Base-by-base conservation (phyloP, 148 eudicot genomes). In the Amaranthus hypochondriacus region DNA sequence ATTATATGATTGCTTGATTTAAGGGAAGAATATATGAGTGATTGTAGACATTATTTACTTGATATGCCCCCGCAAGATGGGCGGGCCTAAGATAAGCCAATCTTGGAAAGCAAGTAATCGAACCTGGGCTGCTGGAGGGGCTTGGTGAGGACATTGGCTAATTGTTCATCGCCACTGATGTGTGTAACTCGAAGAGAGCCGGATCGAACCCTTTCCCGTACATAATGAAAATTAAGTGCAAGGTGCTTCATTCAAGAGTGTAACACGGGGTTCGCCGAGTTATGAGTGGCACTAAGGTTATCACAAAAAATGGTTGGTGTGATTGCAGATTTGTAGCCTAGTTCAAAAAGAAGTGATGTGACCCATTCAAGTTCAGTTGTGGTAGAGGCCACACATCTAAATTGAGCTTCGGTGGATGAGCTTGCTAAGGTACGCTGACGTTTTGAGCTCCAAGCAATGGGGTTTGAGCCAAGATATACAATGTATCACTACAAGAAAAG, bases 191-290 rank as follows among this genome's bases (percentile, higher is more conserved):
- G 49, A 7, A 63, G 67, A 2, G 15, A 5, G 5, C 67, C 67
- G 10, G 12, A 4, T 39, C 43, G 48, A 9, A 63, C 67, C 13
- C 43, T 28, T 5, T 39, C 48, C 12, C 49, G 48, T 5, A 63
- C 48, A 63, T 39, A 63, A 39, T 63, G 48, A 13, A 39, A 46
- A 8, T 28, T 48, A 8, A 63, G 47, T 28, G 48, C 67, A 42
- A 63, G 49, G 67, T 63, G 67, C 67, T 46, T 63, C 48, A 63
- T 63, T 10, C 48, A 6, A n/a, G 48, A 63, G n/a, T 63, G 67
- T 9, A 63, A 63, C 4, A 63, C 49, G 14, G 10, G 67, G n/a
- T 63, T 63, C 3, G 48, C 67, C 9, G 13, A 4, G 4, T 6
- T 4, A 15, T 57, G 4, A 4, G 15, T 57, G 12, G 8, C 61